A percentile compares a stretch with the other conserved stretches of the same genome.
These are phyloP conservation scores for Starmerella floricola DNA, from an alignment of 805 yeast species.

Conservation along the genomic window DNA sequence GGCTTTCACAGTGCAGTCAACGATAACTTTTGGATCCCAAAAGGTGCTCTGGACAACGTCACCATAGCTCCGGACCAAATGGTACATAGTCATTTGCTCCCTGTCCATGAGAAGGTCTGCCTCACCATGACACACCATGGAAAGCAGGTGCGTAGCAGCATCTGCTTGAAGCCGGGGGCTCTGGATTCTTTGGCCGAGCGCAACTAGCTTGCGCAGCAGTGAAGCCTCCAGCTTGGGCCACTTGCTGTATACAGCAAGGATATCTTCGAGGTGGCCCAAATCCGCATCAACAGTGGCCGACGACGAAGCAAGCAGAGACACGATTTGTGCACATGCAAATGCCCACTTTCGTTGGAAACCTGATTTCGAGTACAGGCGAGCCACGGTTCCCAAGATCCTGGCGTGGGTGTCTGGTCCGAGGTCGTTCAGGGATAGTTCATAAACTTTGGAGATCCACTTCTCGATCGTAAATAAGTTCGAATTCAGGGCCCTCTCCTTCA, in stretches of 20 bases:
- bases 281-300: constrained; percentile 16
- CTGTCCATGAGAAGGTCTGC: constrained; percentile 4
- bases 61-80: constrained; percentile 15
- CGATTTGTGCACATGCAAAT: constrained; percentile 52
- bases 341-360: constrained; percentile 56
- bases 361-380: constrained; percentile 49
- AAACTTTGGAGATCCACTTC: constrained; percentile 37
- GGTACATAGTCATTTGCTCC: constrained; percentile 20
- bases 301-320: constrained; percentile 28
- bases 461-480: constrained; percentile 28
- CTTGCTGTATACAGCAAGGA: constrained; percentile 12
- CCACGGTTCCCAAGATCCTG: constrained; percentile 51
- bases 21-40: constrained; percentile 63
- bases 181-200: constrained; percentile 18
- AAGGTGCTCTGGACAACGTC: constrained; percentile 33
- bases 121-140: constrained; percentile 7
- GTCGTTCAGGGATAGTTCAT: constrained; percentile 35
- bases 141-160: constrained; percentile 17
- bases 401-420: constrained; percentile 45
- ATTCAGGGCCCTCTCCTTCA: not conserved
- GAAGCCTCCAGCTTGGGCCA: constrained; percentile 20
- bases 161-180: constrained; percentile 15
- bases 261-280: constrained; percentile 15
- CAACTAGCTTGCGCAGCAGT: constrained; percentile 18
- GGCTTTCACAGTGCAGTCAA: constrained; percentile 33